Percentiles rank a stretch among this genome's conserved stretches.
phyloP scores from a whole-genome alignment of 306 rosid genomes.

The Cyclanthera cordifolia region DNA sequence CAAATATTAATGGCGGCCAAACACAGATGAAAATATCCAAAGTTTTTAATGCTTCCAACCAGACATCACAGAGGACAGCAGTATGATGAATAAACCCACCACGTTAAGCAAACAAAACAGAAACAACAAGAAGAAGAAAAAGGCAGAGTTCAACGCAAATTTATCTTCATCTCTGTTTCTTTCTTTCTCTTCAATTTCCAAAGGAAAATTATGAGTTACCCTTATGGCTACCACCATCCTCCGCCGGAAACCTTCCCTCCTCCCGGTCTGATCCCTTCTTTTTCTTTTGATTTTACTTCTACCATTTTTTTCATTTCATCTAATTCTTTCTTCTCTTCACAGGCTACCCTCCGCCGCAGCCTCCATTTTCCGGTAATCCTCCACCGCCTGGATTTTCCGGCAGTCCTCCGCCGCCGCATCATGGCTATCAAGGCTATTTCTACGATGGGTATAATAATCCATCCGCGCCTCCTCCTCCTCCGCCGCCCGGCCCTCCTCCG shows the following conservation, averaged over 20 bases:
- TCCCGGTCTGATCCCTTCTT: constrained; percentile 1
- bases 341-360: constrained; percentile 28
- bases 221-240: background rate
- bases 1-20: too few relatives aligned
- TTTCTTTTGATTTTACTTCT: background rate
- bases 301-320: background rate
- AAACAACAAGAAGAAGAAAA: too few relatives aligned
- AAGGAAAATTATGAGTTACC: background rate
- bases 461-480: constrained; percentile 34
- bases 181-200: background rate
- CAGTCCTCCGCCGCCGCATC: constrained; percentile 35
- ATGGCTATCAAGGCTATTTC: constrained; percentile 74
- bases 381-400: constrained; percentile 34
- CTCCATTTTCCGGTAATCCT: constrained; percentile 11
- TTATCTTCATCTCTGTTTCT: background rate
- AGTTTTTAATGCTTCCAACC: too few relatives aligned
- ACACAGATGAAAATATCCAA: too few relatives aligned
- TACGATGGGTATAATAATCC: constrained; percentile 42
- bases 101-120: too few relatives aligned
- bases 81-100: too few relatives aligned
- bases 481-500: constrained; percentile 25
- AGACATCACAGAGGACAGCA: too few relatives aligned
- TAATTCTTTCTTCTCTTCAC: background rate
- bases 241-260: constrained; percentile 9
- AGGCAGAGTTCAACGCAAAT: background rate